Evolutionary conservation across 345 rosid genomes (phyloP), one percentile per base, ranked within the genome.

Genomic region (Syzygium jambos): DNA sequence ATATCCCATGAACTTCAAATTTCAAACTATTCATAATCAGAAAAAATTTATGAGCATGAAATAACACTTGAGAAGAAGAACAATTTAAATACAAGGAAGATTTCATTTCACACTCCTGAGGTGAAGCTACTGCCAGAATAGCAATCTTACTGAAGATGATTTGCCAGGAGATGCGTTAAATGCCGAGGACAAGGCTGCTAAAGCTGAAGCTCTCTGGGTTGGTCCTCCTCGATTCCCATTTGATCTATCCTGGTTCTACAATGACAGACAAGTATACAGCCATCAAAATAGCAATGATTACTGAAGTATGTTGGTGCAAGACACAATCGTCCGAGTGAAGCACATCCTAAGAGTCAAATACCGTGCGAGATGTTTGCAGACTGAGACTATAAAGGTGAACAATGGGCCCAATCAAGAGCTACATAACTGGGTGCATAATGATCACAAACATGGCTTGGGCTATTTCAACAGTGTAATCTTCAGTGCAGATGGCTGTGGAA

Each of bases 131-230:
- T 49, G 84, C 41, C 51, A 73, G 85, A 38, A 68, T 17, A 73
- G n/a, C 78, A 17, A 77, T 61, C 88, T 85, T 94, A 96, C 99
- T 89, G 86, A 53, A 85, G 93, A 86, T 61, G 94, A 86, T 92
- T 89, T 94, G 54, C 88, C 95, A 57, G 95, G 86, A 87, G 98
- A 93, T 63, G 98, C 92, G 52, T 92, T 93, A 89, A 98, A 96
- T 73, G 99, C 99, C 88, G 96, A 92, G 87, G 94, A 89, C 91
- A 98, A 94, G 89, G 99, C 99, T 88, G 98, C 98, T 88, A 98
- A 90, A 85, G 99, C 99, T 30, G 98, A 95, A 92, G 99, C 99
- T 85, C 99, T 95, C 92, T 98, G 99, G 84, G 98, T 98, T 87
- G 93, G 95, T 89, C 99, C 99, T 89, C 98, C 98, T 92, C 90